Base-by-base conservation (phyloP, 257 asterid species). In the Paulownia fortunei region DNA sequence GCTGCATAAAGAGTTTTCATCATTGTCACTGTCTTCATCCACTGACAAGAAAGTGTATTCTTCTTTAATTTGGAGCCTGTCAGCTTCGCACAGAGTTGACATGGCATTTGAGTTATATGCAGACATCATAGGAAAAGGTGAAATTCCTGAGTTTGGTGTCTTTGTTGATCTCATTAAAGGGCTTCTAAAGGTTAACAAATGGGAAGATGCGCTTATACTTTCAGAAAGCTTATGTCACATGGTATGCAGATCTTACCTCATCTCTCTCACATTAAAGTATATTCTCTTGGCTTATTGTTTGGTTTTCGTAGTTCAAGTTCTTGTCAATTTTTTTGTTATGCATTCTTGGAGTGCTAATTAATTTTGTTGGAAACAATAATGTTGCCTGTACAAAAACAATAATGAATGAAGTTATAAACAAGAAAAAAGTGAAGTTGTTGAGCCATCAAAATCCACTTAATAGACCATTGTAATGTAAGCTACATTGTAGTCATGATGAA, bases 141-240 rank as follows among this genome's bases (percentile, higher is more conserved):
- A 74, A 74, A 65, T 84, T 86, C 93, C 92, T 11, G 97, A 92
- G 64, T 81, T 94, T 55, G 74, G 76, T 15, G 84, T 80, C 68
- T 41, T 92, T 76, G 90, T 88, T 79, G 78, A 79, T 86, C 91
- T 94, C 69, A 73, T 92, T 47, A 92, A 92, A 84, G 92, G 91
- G 62, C 93, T 94, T 85, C 26, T 88, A 69, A 86, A 83, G 75
- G 85, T 73, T 60, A 81, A 87, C 76, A 87, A 87, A 79, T 92
- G 97, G 92, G 96, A 85, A 74, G 90, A 89, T 70, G 98, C 97
- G 39, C 84, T 94, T 86, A 69, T 87, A 52, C 91, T 94, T 74
- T 89, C 92, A 4, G 87, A 91, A 81, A 87, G 93, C 84, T 86
- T 94, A 79, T 92, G 92, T 80, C 44, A 59, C 83, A 91, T 86